A percentile compares a stretch with the other conserved stretches of the same genome.
Evolutionary conservation across 768 basidiomycete species (phyloP).

Genomic region (Termitomyces sp.): DNA sequence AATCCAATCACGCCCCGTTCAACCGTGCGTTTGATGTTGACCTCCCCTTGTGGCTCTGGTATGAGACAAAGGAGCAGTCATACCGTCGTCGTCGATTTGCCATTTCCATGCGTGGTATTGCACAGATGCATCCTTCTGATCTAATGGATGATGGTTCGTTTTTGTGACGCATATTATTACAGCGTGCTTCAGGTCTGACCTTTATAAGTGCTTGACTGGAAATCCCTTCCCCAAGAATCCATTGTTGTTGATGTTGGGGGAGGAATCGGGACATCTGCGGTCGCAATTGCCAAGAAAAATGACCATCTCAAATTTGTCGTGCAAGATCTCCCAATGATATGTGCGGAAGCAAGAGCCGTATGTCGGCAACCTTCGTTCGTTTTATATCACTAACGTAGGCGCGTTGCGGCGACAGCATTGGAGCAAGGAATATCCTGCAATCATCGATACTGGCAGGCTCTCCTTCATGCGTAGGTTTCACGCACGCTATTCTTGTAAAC

Average conservation of each 20-base stretch:
- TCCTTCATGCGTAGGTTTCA: conserved; percentile 1
- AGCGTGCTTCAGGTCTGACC: too few relatives aligned
- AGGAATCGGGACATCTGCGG: conserved; percentile 19
- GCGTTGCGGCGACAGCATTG: conserved; percentile 9
- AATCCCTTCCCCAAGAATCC: conserved; percentile 12
- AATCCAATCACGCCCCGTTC: conserved; percentile 13
- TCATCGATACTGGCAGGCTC: conserved; percentile 1
- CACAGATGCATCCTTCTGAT: not conserved
- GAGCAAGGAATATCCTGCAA: conserved; percentile 1
- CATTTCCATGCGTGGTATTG: not conserved
- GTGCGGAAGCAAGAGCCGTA: conserved; percentile 14
- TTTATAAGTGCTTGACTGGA: conserved; percentile 20
- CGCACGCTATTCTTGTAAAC: not conserved
- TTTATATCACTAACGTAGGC: not conserved
- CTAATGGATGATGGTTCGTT: not conserved
- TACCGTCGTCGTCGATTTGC: conserved; percentile 3
- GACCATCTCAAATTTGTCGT: conserved; percentile 18
- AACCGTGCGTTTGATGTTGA: not conserved
- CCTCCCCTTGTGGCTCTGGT: conserved; percentile 1
- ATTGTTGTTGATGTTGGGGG: too few relatives aligned
- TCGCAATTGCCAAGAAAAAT: conserved; percentile 14
- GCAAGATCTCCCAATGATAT: conserved; percentile 18
- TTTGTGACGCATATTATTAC: too few relatives aligned
- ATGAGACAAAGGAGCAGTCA: not conserved
- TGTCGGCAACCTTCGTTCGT: too few relatives aligned